Evolutionary conservation across 345 rosid genomes (phyloP).

Genomic region (Angophora floribunda): DNA sequence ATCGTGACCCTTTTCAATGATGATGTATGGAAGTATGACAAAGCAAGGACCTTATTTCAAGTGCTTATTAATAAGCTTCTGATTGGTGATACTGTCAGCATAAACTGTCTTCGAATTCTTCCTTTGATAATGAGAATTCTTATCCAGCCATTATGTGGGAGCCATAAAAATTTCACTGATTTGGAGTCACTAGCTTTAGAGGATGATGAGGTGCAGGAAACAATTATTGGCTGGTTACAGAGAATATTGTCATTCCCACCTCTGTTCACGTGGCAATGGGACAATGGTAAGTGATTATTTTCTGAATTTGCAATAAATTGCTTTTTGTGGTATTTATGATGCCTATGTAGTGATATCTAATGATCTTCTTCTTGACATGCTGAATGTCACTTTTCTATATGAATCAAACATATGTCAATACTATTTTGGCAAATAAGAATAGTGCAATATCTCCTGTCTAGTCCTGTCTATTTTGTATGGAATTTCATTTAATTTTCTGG

Average conservation of each 20-base stretch:
- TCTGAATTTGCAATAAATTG: neutral
- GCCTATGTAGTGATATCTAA: neutral
- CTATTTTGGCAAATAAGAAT: neutral
- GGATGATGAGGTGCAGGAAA: conserved; percentile 31
- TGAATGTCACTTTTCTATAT: neutral
- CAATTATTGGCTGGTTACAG: conserved; percentile 60
- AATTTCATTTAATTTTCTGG: neutral
- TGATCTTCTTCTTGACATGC: neutral
- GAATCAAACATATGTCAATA: neutral
- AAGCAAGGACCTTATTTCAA: conserved; percentile 52
- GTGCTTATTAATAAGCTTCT: conserved; percentile 56
- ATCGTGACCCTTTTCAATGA: conserved; percentile 53
- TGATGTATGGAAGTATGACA: conserved; percentile 53
- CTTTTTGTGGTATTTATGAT: neutral
- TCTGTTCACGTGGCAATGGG: conserved; percentile 44
- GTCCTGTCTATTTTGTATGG: neutral
- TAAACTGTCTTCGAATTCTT: conserved; percentile 60
- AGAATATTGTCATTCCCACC: conserved; percentile 66
- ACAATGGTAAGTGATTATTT: conserved; percentile 32
- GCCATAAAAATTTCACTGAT: conserved; percentile 13
- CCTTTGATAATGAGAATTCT: conserved; percentile 51
- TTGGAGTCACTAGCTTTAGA: conserved; percentile 4
- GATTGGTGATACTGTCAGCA: conserved; percentile 60
- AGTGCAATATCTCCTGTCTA: neutral
- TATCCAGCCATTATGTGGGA: conserved; percentile 32